A percentile compares a stretch with the other conserved stretches of the same genome.
These are phyloP conservation scores for Monosporascus sp. DNA, from an alignment of 2,329 filamentous ascomycete genomes.

Conservation along the genomic window DNA sequence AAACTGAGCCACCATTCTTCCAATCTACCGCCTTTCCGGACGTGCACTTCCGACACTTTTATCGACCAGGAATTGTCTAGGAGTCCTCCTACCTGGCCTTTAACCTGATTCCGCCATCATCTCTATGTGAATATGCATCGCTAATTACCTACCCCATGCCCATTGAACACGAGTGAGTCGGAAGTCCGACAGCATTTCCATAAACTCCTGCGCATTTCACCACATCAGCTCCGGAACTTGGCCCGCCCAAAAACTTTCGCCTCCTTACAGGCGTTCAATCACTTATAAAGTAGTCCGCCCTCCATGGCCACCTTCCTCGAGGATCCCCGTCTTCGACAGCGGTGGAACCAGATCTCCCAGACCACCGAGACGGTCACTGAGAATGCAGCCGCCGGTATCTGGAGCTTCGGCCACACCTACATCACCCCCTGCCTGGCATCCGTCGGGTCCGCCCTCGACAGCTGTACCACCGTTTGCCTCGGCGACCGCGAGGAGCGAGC, in stretches of 20 bases:
- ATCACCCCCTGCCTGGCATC: slow-evolving; percentile 73
- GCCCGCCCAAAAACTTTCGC: no score
- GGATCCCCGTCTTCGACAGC: slow-evolving; percentile 86
- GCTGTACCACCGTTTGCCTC: slow-evolving; percentile 65
- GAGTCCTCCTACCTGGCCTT: neutral
- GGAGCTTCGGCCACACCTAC: slow-evolving; percentile 81
- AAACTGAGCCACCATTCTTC: neutral
- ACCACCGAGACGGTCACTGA: slow-evolving; percentile 89
- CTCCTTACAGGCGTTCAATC: neutral
- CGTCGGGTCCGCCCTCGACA: slow-evolving; percentile 60
- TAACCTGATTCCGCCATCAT: neutral
- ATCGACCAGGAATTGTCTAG: neutral
- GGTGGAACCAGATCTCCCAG: slow-evolving; percentile 86
- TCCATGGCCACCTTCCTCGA: slow-evolving; percentile 54
- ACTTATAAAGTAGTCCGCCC: slow-evolving; percentile 2
- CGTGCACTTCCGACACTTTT: neutral
- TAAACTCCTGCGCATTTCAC: no score
- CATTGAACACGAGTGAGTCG: neutral
- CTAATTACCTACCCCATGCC: neutral
- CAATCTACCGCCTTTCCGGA: neutral
- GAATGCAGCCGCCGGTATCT: slow-evolving; percentile 85
- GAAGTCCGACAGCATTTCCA: neutral
- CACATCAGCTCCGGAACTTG: no score
- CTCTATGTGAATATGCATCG: neutral
- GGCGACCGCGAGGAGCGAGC: slow-evolving; percentile 70